Percentiles rank a stretch among this genome's conserved stretches.
These are phyloP conservation scores for Kwoniella dejecticola DNA, from an alignment of 768 basidiomycete genomes.

Conservation along the genomic window DNA sequence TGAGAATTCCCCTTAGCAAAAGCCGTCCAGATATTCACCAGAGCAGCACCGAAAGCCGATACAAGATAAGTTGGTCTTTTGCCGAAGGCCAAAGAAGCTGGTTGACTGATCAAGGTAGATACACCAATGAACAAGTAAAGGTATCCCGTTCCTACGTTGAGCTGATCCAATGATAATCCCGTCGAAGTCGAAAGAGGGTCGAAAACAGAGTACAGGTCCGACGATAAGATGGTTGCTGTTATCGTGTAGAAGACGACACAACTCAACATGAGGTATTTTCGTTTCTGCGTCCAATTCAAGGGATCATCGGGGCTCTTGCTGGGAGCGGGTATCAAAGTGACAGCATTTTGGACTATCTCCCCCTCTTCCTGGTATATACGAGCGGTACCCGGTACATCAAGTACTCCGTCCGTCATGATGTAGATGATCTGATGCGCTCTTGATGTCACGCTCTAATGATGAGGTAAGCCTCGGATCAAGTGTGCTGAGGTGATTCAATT, in stretches of 20 bases:
- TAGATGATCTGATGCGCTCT: neutral
- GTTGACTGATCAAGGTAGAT: conserved; percentile 16
- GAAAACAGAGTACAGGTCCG: conserved; percentile 22
- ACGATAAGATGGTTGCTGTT: conserved; percentile 8
- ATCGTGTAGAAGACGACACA: conserved; percentile 23
- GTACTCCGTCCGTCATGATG: neutral
- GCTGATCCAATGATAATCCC: conserved; percentile 23
- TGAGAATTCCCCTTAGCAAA: conserved; percentile 15
- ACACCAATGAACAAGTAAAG: conserved; percentile 26
- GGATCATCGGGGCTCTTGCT: conserved; percentile 22
- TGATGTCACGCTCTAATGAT: neutral
- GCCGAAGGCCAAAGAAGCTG: conserved; percentile 23
- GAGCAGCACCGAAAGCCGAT: conserved; percentile 12
- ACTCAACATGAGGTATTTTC: conserved; percentile 17
- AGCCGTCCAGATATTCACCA: conserved; percentile 22
- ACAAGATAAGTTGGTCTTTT: conserved; percentile 20
- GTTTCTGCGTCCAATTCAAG: conserved; percentile 16
- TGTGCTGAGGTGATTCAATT: too few species aligned
- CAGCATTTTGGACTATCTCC: conserved; percentile 7
- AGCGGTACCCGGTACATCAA: conserved; percentile 11
- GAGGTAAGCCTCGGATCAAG: too few species aligned
- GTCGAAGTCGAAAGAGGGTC: conserved; percentile 17
- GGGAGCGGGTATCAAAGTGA: conserved; percentile 19
- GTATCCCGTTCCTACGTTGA: conserved; percentile 24
- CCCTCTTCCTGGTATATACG: conserved; percentile 7